phyloP scores from a whole-genome alignment of 257 asterid species.

The Solanum ossicruentum region DNA sequence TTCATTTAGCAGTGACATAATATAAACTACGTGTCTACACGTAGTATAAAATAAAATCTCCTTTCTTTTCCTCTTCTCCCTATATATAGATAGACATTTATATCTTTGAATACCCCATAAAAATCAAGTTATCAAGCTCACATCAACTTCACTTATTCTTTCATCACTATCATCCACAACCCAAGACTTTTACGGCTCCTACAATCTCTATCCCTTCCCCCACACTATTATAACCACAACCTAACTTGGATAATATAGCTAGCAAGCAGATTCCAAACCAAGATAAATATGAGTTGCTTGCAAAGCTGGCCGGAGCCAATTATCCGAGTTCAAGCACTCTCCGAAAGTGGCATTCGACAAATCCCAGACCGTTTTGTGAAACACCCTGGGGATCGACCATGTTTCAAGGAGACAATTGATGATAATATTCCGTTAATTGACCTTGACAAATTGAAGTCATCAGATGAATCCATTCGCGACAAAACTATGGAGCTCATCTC shows the following conservation, averaged over 20 bases:
- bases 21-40: not conserved
- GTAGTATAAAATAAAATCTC: not conserved
- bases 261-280: not conserved
- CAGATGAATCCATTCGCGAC: constrained; percentile 12
- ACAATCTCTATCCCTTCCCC: not conserved
- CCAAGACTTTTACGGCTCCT: not conserved
- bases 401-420: not conserved
- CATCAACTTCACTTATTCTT: not conserved
- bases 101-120: not conserved
- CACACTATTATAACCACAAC: not conserved
- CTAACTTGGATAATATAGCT: not conserved
- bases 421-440: constrained; percentile 36
- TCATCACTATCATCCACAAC: not conserved
- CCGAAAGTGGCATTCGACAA: constrained; percentile 60
- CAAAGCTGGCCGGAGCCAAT: constrained; percentile 82
- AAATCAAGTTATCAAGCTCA: not conserved
- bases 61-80: not conserved
- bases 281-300: constrained; percentile 27
- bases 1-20: not conserved
- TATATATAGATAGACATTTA: not conserved
- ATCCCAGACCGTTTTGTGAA: constrained; percentile 76
- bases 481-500: constrained; percentile 18
- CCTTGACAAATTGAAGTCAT: constrained; percentile 36
- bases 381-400: constrained; percentile 49
- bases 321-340: constrained; percentile 61